Conservation (phyloP, 1,284 basidiomycete genomes). For the Anthracocystis setariae region DNA sequence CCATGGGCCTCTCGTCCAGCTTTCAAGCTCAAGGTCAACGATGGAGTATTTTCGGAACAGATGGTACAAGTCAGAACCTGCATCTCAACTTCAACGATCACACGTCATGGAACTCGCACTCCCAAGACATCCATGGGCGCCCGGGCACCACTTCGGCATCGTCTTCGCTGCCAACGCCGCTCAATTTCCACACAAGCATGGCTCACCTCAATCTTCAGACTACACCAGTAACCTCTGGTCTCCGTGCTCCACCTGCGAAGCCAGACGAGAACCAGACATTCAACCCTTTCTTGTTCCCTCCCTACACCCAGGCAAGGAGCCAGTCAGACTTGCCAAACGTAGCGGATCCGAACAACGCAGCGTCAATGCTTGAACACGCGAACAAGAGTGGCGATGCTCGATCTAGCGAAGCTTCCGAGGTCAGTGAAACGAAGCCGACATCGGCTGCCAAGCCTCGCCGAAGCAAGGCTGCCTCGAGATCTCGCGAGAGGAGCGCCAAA, state of each 20-base stretch:
- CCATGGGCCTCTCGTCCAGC: constrained; percentile 29
- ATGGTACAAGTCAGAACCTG: constrained; percentile 20
- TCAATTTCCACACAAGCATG: constrained; percentile 49
- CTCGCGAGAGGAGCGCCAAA: constrained; percentile 19
- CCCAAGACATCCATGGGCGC: constrained; percentile 3
- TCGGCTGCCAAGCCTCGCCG: constrained; percentile 21
- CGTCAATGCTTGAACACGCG: background rate
- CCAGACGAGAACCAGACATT: constrained; percentile 29
- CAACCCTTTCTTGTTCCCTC: constrained; percentile 49
- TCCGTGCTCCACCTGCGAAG: constrained; percentile 7
- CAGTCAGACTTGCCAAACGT: constrained; percentile 5
- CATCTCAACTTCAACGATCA: constrained; percentile 37
- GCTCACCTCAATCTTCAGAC: constrained; percentile 51
- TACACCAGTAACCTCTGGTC: constrained; percentile 17
- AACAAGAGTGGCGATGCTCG: constrained; percentile 1
- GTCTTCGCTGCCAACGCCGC: constrained; percentile 36
- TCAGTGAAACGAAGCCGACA: constrained; percentile 14
- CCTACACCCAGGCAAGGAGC: constrained; percentile 30
- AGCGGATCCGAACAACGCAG: background rate
- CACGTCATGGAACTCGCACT: constrained; percentile 13
- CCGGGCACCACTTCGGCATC: constrained; percentile 29
- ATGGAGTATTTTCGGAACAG: constrained; percentile 44
- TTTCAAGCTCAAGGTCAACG: constrained; percentile 42
- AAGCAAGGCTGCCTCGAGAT: constrained; percentile 26
- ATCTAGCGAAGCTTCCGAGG: constrained; percentile 32